Percentiles rank a stretch among this genome's conserved stretches.
These are phyloP conservation scores for Sequoia sempervirens DNA, from an alignment of 75 land plant genomes.

Conservation along the genomic window DNA sequence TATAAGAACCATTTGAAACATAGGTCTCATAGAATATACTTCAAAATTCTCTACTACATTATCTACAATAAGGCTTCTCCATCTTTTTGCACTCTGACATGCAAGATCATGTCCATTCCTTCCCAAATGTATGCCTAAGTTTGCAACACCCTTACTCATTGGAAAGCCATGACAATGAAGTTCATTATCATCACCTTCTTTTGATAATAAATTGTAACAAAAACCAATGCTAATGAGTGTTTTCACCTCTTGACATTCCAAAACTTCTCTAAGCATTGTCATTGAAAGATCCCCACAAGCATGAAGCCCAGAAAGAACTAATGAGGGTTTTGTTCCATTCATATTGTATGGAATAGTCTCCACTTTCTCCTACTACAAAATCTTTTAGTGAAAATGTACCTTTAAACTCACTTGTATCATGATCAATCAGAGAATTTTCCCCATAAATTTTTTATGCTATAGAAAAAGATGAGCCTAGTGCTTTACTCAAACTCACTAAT, in stretches of 20 bases:
- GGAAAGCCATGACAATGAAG: slow-evolving; percentile 59
- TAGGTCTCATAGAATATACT: too few relatives aligned
- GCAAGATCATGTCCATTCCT: slow-evolving; percentile 87
- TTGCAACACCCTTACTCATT: slow-evolving; percentile 57
- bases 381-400: neutral
- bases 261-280: slow-evolving; percentile 83
- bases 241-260: slow-evolving; percentile 63
- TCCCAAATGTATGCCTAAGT: slow-evolving; percentile 43
- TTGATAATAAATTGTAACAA: slow-evolving; percentile 82
- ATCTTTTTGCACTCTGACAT: slow-evolving; percentile 99
- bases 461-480: neutral
- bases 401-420: neutral
- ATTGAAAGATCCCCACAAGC: slow-evolving; percentile 98
- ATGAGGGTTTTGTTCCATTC: slow-evolving; percentile 10
- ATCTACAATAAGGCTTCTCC: slow-evolving; percentile 53
- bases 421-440: neutral
- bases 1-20: slow-evolving; percentile 3
- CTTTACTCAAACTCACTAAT: slow-evolving; percentile 25
- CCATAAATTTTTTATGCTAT: neutral
- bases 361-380: neutral
- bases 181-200: slow-evolving; percentile 18
- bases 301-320: slow-evolving; percentile 91
- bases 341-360: neutral
- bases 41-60: slow-evolving; percentile 60
- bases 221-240: slow-evolving; percentile 79